Evolutionary conservation across 768 basidiomycete genomes (phyloP), one percentile per base, ranked within the genome.

Genomic region (Auricularia heimuer): DNA sequence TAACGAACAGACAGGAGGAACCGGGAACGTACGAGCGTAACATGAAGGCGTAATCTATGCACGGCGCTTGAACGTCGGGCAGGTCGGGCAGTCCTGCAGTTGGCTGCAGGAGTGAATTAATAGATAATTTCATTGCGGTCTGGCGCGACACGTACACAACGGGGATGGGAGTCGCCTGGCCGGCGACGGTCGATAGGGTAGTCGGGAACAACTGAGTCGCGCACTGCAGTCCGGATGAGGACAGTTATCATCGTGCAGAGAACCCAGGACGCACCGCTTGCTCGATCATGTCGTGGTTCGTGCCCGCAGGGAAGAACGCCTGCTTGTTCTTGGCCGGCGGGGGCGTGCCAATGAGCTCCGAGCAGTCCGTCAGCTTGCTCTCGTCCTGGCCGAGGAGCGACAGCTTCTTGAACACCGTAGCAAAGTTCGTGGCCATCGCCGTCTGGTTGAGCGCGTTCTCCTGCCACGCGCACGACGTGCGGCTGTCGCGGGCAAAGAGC

Each of bases 401-500:
- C 29, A 29, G 29, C 29, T 29, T 29, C 29, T 29, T 29, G 29
- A 29, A 29, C 29, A 29, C 29, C 29, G 29, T 29, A 2, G 29
- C 29, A 29, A 29, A 29, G 29, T 29, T 29, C 29, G 29, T 29
- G 29, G 29, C 29, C 29, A 29, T 29, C 29, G 29, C 29, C 0
- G 29, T 29, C 29, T 29, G 29, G 29, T 29, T 29, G 29, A 29
- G 29, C 29, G 29, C 29, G 29, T 29, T 29, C 29, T 29, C 29
- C 29, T 29, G 29, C 29, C 29, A 29, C 29, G 29, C 29, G 29
- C 29, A 29, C 10, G 44, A 45, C 10, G 44, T 45, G 36, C 58
- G 18, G 61, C 18, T 45, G 44, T 45, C 44, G 44, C 74, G 72
- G 10, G 65, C 66, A 11, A 77, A 65, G 34, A 66, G 70, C 33